phyloP scores from a whole-genome alignment of 257 asterid genomes.

The Handroanthus guayacan region DNA sequence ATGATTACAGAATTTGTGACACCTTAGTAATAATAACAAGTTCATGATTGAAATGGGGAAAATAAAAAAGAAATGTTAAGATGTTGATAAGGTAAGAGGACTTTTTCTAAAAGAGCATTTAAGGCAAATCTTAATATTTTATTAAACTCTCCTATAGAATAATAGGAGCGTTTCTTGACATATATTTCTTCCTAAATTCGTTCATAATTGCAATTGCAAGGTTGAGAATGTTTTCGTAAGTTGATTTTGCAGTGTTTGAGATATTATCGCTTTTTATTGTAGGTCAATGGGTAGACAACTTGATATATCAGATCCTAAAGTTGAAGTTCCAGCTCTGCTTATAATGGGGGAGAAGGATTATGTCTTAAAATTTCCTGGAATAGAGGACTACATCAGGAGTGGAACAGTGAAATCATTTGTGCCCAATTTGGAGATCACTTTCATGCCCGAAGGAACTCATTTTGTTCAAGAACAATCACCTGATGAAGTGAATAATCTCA shows the following conservation, averaged over 20 bases:
- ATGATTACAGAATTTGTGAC: too few relatives aligned
- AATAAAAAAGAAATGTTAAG: too few relatives aligned
- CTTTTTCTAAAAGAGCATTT: too few relatives aligned
- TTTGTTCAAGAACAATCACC: slow-evolving; percentile 82
- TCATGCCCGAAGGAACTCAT: slow-evolving; percentile 74
- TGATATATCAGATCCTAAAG: slow-evolving; percentile 46
- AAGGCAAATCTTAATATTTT: too few relatives aligned
- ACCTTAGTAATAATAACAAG: too few relatives aligned
- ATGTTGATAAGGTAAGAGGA: too few relatives aligned
- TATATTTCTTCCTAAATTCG: neutral
- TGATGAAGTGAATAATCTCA: slow-evolving; percentile 51
- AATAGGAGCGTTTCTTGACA: too few relatives aligned
- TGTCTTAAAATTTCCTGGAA: slow-evolving; percentile 61
- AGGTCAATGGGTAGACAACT: slow-evolving; percentile 46
- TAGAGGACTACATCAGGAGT: slow-evolving; percentile 63
- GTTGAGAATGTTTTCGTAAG: neutral
- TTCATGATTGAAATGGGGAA: too few relatives aligned
- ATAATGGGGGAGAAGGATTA: slow-evolving; percentile 82
- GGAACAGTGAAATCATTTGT: slow-evolving; percentile 51
- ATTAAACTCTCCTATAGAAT: too few relatives aligned
- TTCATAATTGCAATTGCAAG: neutral
- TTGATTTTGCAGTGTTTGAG: neutral
- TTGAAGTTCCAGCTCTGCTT: slow-evolving; percentile 68
- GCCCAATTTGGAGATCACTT: slow-evolving; percentile 64
- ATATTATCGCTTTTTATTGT: neutral